Percentiles rank a stretch among this genome's conserved stretches.
Evolutionary conservation across 2,329 filamentous ascomycete species (phyloP).

Genomic region (Davidsoniella neocaledoniae): DNA sequence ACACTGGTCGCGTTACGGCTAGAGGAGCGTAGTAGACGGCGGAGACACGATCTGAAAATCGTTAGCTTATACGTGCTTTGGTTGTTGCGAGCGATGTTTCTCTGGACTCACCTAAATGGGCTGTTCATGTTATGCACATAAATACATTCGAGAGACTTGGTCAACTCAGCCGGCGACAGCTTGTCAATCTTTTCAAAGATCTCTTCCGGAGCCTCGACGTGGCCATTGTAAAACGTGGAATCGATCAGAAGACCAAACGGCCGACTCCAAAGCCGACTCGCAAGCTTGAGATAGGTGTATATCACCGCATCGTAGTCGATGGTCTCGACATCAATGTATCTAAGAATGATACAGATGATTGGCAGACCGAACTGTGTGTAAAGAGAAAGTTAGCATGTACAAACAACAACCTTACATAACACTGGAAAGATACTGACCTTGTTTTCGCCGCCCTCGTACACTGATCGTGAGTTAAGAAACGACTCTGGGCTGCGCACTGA

Average conservation of each 20-base stretch:
- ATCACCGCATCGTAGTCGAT: slow-evolving; percentile 50
- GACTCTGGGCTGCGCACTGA: slow-evolving; percentile 49
- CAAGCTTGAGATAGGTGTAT: slow-evolving; percentile 54
- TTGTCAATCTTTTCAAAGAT: slow-evolving; percentile 46
- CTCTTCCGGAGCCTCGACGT: slow-evolving; percentile 48
- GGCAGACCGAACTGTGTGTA: slow-evolving; percentile 40
- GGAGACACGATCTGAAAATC: slow-evolving; percentile 41
- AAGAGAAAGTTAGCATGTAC: slow-evolving; percentile 12
- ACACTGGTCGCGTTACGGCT: slow-evolving; percentile 42
- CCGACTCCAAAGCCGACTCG: slow-evolving; percentile 52
- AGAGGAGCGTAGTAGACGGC: slow-evolving; percentile 43
- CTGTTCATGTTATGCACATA: slow-evolving; percentile 64
- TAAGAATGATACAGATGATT: slow-evolving; percentile 51
- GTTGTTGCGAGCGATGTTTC: not conserved
- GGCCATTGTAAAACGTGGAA: slow-evolving; percentile 53
- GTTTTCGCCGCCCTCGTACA: slow-evolving; percentile 56
- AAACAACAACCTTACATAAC: not conserved
- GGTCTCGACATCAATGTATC: slow-evolving; percentile 48
- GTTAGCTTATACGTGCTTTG: not conserved
- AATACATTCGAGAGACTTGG: slow-evolving; percentile 39
- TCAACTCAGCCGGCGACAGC: slow-evolving; percentile 44
- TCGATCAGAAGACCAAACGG: slow-evolving; percentile 52
- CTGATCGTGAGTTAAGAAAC: slow-evolving; percentile 44
- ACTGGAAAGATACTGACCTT: slow-evolving; percentile 26
- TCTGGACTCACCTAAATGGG: slow-evolving; percentile 36